Percentiles rank a stretch among this genome's conserved stretches.
Conservation (phyloP, 139 green algal species). For the Pleodorina starrii region DNA sequence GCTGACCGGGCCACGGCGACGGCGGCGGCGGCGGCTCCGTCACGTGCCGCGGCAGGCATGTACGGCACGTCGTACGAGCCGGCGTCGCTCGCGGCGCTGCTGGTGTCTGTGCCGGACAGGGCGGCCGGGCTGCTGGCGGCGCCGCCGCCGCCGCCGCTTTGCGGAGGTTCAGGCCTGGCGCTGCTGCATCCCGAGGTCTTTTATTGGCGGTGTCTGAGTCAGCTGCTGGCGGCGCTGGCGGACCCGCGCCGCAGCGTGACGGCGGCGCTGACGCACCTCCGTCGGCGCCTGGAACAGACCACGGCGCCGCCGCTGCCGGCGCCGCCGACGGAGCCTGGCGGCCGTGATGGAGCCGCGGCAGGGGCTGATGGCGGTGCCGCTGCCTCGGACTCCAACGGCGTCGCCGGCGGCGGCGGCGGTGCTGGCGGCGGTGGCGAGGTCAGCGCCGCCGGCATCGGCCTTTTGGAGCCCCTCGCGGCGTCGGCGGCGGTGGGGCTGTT, state of each 20-base stretch:
- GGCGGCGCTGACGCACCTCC: not conserved
- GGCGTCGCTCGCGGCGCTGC: conserved; percentile 24
- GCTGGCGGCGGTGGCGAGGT: not conserved
- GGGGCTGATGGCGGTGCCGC: not conserved
- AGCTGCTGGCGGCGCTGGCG: conserved; percentile 23
- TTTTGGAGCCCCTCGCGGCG: not conserved
- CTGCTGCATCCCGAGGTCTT: not conserved
- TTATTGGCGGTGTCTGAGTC: conserved; percentile 14
- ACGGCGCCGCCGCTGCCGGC: not conserved
- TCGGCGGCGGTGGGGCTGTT: not conserved
- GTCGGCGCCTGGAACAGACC: not conserved
- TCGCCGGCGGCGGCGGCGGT: not conserved
- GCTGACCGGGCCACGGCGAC: not conserved
- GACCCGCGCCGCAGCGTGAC: not conserved
- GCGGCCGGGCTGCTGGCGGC: conserved; percentile 28
- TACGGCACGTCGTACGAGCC: not conserved
- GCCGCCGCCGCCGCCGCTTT: not conserved
- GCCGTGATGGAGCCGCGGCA: not conserved
- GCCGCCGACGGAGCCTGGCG: not conserved
- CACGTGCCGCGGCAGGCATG: not conserved
- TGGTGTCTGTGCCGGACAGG: conserved; percentile 58
- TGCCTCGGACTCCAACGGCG: not conserved
- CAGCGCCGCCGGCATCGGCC: not conserved
- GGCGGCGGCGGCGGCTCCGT: not conserved
- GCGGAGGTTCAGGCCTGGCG: not conserved